phyloP scores from a whole-genome alignment of 371 early-diverging fungal species.

The Rhizopus sp. region DNA sequence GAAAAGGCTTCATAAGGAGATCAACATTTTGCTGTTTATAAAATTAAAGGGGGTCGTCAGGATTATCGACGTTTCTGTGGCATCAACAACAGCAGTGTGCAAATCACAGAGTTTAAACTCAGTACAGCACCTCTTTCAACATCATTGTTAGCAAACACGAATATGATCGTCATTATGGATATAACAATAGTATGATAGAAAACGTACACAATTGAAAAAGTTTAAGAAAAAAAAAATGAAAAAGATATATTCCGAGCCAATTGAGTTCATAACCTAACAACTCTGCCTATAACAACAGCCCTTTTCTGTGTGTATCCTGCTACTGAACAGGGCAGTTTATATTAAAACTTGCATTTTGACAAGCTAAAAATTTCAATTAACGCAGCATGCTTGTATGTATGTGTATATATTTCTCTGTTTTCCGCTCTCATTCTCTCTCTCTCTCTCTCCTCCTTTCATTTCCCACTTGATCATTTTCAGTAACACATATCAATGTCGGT shows the following conservation, averaged over 20 bases:
- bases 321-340: not conserved
- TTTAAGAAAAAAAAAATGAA: too few species aligned
- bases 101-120: not conserved
- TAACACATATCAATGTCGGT: constrained; percentile 32
- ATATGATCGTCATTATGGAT: not conserved
- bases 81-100: not conserved
- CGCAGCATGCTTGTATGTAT: not conserved
- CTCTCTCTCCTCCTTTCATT: constrained; percentile 5
- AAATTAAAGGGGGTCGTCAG: not conserved
- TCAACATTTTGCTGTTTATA: not conserved
- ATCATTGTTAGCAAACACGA: not conserved
- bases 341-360: constrained; percentile 4
- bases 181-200: too few species aligned
- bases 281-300: not conserved
- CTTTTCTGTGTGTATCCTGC: not conserved
- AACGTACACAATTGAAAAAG: too few species aligned
- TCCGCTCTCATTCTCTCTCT: constrained; percentile 7
- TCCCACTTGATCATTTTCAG: not conserved
- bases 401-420: not conserved
- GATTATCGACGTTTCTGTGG: not conserved
- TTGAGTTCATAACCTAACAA: too few species aligned
- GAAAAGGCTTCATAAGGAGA: constrained; percentile 3
- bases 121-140: not conserved
- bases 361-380: constrained; percentile 1
- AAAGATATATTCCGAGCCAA: too few species aligned